Evolutionary conservation across 2,329 filamentous ascomycete genomes (phyloP).

Genomic region (Ophiosphaerella korrae): DNA sequence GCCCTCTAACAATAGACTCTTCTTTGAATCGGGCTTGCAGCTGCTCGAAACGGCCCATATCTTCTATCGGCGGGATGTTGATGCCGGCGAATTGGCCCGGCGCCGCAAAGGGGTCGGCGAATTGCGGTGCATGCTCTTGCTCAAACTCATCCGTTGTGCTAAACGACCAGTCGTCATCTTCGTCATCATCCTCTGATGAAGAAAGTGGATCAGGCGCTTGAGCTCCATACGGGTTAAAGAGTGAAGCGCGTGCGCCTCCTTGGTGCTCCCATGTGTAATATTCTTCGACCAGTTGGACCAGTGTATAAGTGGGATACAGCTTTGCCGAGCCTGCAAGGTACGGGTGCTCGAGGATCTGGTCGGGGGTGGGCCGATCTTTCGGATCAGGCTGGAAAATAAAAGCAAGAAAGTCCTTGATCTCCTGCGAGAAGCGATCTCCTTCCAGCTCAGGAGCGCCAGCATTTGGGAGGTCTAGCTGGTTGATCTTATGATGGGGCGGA

Average conservation of each 20-base stretch:
- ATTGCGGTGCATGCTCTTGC: constrained; percentile 45
- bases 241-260: constrained; percentile 70
- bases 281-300: constrained; percentile 70
- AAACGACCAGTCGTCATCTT: constrained; percentile 67
- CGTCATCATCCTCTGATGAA: constrained; percentile 30
- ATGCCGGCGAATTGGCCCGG: constrained; percentile 40
- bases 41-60: constrained; percentile 42
- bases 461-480: constrained; percentile 49
- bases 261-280: constrained; percentile 78
- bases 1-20: constrained; percentile 62
- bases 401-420: constrained; percentile 71
- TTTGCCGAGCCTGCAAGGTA: constrained; percentile 69
- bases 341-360: constrained; percentile 70
- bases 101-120: constrained; percentile 53
- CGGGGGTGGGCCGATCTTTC: constrained; percentile 69
- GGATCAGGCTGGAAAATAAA: constrained; percentile 75
- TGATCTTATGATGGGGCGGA: constrained; percentile 66
- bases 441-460: constrained; percentile 67
- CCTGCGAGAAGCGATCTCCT: constrained; percentile 71
- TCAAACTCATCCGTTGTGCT: constrained; percentile 68
- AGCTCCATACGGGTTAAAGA: constrained; percentile 66
- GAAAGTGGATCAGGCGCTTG: constrained; percentile 59
- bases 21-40: constrained; percentile 60
- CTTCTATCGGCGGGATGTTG: constrained; percentile 41
- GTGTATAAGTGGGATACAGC: constrained; percentile 66